Base-by-base conservation (phyloP, 495 filamentous ascomycete species). In the Aspergillus avenaceus region DNA sequence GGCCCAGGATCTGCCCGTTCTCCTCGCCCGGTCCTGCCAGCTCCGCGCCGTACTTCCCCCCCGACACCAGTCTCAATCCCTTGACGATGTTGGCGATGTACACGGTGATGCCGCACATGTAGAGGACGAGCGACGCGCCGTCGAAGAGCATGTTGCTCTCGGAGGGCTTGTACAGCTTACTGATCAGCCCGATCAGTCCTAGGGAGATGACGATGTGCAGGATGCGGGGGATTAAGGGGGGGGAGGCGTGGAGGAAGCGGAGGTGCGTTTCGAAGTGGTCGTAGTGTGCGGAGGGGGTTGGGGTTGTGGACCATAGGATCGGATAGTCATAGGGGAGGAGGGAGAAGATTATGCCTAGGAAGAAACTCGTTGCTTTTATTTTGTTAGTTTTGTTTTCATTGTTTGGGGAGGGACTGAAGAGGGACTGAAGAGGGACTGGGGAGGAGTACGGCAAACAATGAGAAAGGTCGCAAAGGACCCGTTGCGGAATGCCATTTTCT, bases 271-370 rank as follows among this genome's bases (percentile, higher is more conserved):
- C 92, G 26, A 96, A 78, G 62, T 86, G 81, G 66, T 84, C 79
- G 65, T 83, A 87, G 79, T 86, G 88, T n/a, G 76, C 65, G 13
- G 72, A 55, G 8, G 81, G 74, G 28, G 85, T 81, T 0, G 79
- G 75, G 40, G 75, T 73, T 5, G 82, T 79, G 26, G 87, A 85
- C 93, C 93, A 98, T 28, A 98, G 88, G 50, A 97, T 86, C 42
- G 91, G 89, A 77, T 91, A 96, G 81, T 98, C 93, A 78, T 97
- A 97, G 50, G 95, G 90, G 73, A 97, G 95, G 58, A 84, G 81
- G 65, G 90, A 89, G 85, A 97, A 98, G 71, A 98, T 86, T 64
- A 97, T 93, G 58, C 93, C 93, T 49, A 98, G 86, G 83, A 95
- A 93, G 82, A 98, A 98, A 64, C 85, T 91, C 25, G 85, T 89